Evolutionary conservation across 2,329 filamentous ascomycete species (phyloP), one percentile per base, ranked within the genome.

Genomic region (Ophiocordyceps australis): DNA sequence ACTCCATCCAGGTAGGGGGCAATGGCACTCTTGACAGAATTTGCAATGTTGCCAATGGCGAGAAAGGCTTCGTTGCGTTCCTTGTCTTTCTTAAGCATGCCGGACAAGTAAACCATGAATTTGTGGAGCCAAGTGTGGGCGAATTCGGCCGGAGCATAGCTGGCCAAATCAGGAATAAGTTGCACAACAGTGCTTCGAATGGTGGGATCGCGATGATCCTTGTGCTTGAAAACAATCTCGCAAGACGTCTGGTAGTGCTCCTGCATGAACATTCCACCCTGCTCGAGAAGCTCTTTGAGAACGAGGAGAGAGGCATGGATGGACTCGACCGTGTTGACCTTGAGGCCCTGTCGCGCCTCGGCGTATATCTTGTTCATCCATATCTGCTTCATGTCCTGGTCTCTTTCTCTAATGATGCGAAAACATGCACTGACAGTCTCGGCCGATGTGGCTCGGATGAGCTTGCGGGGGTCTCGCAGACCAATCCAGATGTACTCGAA

Each of bases 221-320:
- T 92, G 48, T 92, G 80, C 33, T 79, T 77, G 36, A 86, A 74
- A 19, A 94, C 80, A 34, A 89, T 85, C 34, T 98, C 89, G 46
- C 86, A 95, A 9, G 82, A 76, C 38, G 92, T 81, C 30, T 76
- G 71, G 49, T 95, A 98, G 44, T 85, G 73, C 20, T 85, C 80
- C 41, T 93, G 83, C 89, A 98, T 95, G 50, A 92, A 98, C 86
- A 98, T 98, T 39, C 83, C 85, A 27, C 89, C 89, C 46, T 93
- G 86, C 34, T 89, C 71, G 12, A 98, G 69, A 24, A 98, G 65
- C 52, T 95, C 86, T 47, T 86, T 91, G 40, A 95, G 65, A 2
- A 91, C 83, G 13, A 98, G 63, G 21, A 98, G 63, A 3, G 86
- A 94, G n/a, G 82, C 89, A 45, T 98, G 91, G 22, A 92, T 76